Percentiles rank a stretch among this genome's conserved stretches.
Evolutionary conservation across 139 green algal genomes (phyloP).

Genomic region (Ettlia oleoabundans): DNA sequence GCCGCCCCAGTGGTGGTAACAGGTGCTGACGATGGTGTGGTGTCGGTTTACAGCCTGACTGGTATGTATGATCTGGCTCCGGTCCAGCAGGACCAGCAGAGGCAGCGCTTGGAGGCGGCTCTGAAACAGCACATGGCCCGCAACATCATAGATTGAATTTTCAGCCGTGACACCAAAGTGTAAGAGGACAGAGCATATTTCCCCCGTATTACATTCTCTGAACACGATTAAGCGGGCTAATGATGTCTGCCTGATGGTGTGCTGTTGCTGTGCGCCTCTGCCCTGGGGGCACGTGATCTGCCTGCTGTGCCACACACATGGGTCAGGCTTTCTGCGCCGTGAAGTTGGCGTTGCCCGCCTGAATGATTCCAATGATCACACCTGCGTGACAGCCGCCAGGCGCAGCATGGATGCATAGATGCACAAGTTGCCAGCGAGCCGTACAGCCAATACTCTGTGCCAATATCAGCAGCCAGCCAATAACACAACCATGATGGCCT

Average conservation of each 20-base stretch:
- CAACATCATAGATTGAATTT: not conserved
- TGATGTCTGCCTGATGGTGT: not conserved
- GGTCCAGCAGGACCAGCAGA: not conserved
- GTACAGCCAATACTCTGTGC: too few relatives aligned
- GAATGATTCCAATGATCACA: constrained; percentile 58
- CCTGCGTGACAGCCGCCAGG: not conserved
- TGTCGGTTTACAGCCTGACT: constrained; percentile 62
- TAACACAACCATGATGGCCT: too few relatives aligned
- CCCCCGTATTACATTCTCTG: too few relatives aligned
- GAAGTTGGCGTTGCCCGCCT: constrained; percentile 51
- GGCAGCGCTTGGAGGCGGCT: constrained; percentile 18
- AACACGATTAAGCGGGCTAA: too few relatives aligned
- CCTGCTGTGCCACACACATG: not conserved
- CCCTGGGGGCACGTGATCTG: not conserved
- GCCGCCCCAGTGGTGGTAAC: constrained; percentile 68
- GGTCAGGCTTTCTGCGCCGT: constrained; percentile 11
- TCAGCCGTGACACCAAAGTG: not conserved
- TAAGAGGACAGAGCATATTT: not conserved
- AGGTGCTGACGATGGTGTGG: constrained; percentile 60
- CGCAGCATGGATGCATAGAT: not conserved
- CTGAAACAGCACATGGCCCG: constrained; percentile 11
- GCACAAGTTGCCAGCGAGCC: too few relatives aligned
- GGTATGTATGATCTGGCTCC: not conserved
- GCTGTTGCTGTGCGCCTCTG: not conserved
- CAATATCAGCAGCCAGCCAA: too few relatives aligned